Base-by-base conservation (phyloP, 768 basidiomycete genomes). In the Xerocomus spinulosus region DNA sequence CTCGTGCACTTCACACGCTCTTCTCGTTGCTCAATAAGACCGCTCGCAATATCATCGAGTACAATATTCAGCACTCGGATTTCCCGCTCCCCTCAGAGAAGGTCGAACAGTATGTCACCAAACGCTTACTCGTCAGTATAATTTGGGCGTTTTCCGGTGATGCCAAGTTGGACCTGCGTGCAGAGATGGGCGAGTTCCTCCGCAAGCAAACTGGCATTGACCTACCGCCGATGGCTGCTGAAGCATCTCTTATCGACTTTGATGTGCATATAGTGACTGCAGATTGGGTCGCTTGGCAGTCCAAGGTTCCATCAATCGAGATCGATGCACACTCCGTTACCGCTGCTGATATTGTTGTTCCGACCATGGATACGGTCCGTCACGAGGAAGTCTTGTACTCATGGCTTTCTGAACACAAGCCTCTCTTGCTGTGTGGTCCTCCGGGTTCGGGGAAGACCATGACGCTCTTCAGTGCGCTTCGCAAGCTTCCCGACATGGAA, bases 391-490 rank as follows among this genome's bases (percentile, higher is more conserved):
- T 99, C 20, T 73, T 99, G 6, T 98, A 99, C 66, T 97, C 95
- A 1, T 98, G 96, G 96, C 74, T 99, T 6, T 92, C 93, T 3
- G 96, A 98, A 66, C 96, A 98, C 70, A 97, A 97, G 60, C 96
- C 96, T 17, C 79, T 99, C 46, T 89, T 99, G 82, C 79, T 99
- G 21, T 99, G 94, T 64, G 96, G 96, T 38, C 96, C 96, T 59
- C 96, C 96, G n/a, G 96, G 96, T 62, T 98, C 96, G 18, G 96
- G 96, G 20, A 99, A 99, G 73, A 99, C 96, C 7, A 99, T 99
- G 96, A 98, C 96, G 0, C 74, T 99, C 17, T 98, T 99, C 73
- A 96, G 92, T 57, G 96, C 96, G 9, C 78, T 99, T 25, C 84
- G 96, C 48, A 98, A 98, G 67, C 79, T 98, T 32, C 94, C 96